Base-by-base conservation (phyloP, 805 yeast species). In the Zygosaccharomyces bailii region DNA sequence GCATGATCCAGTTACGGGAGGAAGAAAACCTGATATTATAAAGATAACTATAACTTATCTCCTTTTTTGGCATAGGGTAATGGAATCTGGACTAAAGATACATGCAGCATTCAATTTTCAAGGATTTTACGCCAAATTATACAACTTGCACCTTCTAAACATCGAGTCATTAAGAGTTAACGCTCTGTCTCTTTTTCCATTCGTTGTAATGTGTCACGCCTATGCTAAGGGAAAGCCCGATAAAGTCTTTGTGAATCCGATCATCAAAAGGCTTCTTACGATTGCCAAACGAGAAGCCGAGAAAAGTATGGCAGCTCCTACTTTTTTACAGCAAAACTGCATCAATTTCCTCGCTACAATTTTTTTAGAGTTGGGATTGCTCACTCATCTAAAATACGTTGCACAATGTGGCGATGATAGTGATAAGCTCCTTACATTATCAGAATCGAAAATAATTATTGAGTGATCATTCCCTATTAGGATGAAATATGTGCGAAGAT, bases 71-170 rank as follows among this genome's bases (percentile, higher is more conserved):
- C 45, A 37, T 19, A 49, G 65, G 31, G 27, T 56, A 4, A 33
- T 60, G 31, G 60, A 58, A 39, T 58, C 61, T 1, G 54, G 53
- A 2, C 40, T 57, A 5, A 14, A 37, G 9, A 34, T 57, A 17
- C 42, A 38, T 27, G 20, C 29, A 6, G 31, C 19, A 1, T 58
- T 58, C 32, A 58, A 56, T 37, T 53, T 48, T 33, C 25, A 44
- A 13, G 65, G 61, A 3, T 51, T 51, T 4, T 60, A 53, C 37
- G 61, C 60, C 2, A 58, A 53, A 34, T 41, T 60, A 11, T 55
- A 52, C 48, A 60, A 60, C 34, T 41, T 60, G 18, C 57, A 57
- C 25, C 42, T 58, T 14, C 17, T 53, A 14, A 50, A 49, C 29
- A 48, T 45, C 19, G 49, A 35, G 7, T n/a, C 43, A 17, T 25